phyloP scores from a whole-genome alignment of 257 asterid genomes.

The Primulina huaijiensis region DNA sequence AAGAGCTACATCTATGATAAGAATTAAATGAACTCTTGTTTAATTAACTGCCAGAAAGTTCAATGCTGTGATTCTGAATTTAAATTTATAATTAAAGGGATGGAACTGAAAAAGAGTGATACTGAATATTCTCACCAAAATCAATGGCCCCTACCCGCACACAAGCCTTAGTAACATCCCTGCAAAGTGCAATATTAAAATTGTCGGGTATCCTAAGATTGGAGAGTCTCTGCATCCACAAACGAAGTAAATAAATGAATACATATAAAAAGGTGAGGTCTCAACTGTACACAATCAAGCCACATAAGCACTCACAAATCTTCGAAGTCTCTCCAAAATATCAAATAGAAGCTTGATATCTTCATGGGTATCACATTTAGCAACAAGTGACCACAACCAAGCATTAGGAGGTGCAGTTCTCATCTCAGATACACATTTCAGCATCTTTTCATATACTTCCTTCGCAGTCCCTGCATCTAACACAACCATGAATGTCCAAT shows the following conservation, averaged over 20 bases:
- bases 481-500: slow-evolving; percentile 19
- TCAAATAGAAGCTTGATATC: slow-evolving; percentile 73
- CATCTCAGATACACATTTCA: slow-evolving; percentile 47
- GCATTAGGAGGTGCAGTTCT: slow-evolving; percentile 91
- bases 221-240: slow-evolving; percentile 73
- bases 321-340: slow-evolving; percentile 66
- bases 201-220: slow-evolving; percentile 74
- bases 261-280: neutral
- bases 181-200: slow-evolving; percentile 81
- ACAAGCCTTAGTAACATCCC: slow-evolving; percentile 83
- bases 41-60: neutral
- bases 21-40: slow-evolving; percentile 11
- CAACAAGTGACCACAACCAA: slow-evolving; percentile 73
- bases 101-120: neutral
- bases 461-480: slow-evolving; percentile 62
- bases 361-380: slow-evolving; percentile 56
- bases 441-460: slow-evolving; percentile 63
- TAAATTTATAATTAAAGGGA: no score
- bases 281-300: slow-evolving; percentile 18
- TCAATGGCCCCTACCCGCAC: slow-evolving; percentile 74
- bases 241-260: slow-evolving; percentile 3
- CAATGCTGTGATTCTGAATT: no score
- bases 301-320: slow-evolving; percentile 55
- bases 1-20: neutral
- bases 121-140: slow-evolving; percentile 49